Evolutionary conservation across 768 basidiomycete species (phyloP).

Genomic region (Boletus vinaceobasis): DNA sequence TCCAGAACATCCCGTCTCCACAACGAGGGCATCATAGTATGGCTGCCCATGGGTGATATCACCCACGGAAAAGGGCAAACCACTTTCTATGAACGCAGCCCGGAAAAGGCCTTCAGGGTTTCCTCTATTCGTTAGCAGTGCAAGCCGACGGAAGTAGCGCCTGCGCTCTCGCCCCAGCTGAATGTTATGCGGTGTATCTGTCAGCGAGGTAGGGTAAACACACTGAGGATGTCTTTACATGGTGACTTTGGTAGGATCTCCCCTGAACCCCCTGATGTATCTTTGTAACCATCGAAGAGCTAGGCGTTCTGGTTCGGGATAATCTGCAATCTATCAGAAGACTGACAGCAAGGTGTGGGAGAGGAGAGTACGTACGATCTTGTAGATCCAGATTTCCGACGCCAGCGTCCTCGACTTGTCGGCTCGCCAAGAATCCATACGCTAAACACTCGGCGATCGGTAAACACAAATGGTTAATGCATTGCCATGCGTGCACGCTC

Average conservation of each 20-base stretch:
- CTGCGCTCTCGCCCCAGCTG: slow-evolving; percentile 37
- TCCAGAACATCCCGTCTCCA: slow-evolving; percentile 28
- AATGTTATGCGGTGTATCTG: neutral
- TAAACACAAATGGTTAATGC: neutral
- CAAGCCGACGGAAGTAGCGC: slow-evolving; percentile 33
- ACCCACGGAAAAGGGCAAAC: slow-evolving; percentile 28
- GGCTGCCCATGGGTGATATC: slow-evolving; percentile 22
- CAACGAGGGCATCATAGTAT: slow-evolving; percentile 31
- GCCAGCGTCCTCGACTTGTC: slow-evolving; percentile 38
- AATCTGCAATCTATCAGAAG: neutral
- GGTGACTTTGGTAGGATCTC: slow-evolving; percentile 46
- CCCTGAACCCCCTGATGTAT: slow-evolving; percentile 59
- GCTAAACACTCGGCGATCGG: slow-evolving; percentile 4
- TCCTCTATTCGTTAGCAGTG: slow-evolving; percentile 30
- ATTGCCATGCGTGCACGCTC: neutral
- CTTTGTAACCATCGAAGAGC: slow-evolving; percentile 56
- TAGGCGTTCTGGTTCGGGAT: slow-evolving; percentile 23
- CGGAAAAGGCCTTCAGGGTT: slow-evolving; percentile 24
- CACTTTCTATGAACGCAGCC: slow-evolving; percentile 39
- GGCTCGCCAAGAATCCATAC: slow-evolving; percentile 41
- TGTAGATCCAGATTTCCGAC: slow-evolving; percentile 47
- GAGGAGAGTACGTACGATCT: slow-evolving; percentile 34
- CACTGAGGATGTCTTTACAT: slow-evolving; percentile 10
- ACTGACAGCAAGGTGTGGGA: neutral
- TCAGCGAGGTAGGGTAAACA: neutral